phyloP scores from a whole-genome alignment of 805 yeast genomes.

The Saccharomycopsis fodiens region DNA sequence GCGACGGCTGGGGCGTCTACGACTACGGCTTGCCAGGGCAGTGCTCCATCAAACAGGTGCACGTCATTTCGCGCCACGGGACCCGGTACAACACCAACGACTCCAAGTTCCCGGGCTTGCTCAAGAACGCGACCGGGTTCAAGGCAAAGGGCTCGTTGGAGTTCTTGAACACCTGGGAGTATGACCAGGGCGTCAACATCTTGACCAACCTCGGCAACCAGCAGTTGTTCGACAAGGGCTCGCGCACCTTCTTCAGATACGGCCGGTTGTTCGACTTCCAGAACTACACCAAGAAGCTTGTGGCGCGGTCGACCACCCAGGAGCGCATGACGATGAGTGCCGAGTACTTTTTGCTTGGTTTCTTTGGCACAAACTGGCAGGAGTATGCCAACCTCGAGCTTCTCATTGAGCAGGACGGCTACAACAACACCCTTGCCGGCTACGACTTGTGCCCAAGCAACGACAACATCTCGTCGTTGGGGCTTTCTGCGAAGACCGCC shows the following conservation, averaged over 20 bases:
- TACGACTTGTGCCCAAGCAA: constrained; percentile 19
- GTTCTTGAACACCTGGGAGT: constrained; percentile 40
- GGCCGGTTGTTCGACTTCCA: constrained; percentile 19
- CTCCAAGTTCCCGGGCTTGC: constrained; percentile 26
- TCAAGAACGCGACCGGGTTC: constrained; percentile 31
- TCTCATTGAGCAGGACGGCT: constrained; percentile 21
- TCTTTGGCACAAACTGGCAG: constrained; percentile 32
- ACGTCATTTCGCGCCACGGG: constrained; percentile 68
- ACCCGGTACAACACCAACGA: constrained; percentile 60
- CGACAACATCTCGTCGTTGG: constrained; percentile 1
- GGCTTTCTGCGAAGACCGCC: constrained; percentile 2
- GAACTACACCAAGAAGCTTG: constrained; percentile 11
- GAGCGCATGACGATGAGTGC: constrained; percentile 43
- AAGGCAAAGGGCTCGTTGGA: constrained; percentile 38
- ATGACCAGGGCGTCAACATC: constrained; percentile 16
- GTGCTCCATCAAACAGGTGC: constrained; percentile 59
- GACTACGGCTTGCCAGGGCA: constrained; percentile 25
- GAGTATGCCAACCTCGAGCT: constrained; percentile 21
- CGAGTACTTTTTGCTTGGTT: constrained; percentile 40
- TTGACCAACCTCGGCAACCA: constrained; percentile 22
- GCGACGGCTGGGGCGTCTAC: constrained; percentile 21
- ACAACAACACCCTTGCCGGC: constrained; percentile 21
- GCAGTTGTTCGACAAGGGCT: constrained; percentile 23
- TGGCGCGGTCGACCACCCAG: constrained; percentile 33
- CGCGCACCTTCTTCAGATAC: constrained; percentile 20